Base-by-base conservation (phyloP, 2,329 filamentous ascomycete species). In the Colletotrichum sp. region DNA sequence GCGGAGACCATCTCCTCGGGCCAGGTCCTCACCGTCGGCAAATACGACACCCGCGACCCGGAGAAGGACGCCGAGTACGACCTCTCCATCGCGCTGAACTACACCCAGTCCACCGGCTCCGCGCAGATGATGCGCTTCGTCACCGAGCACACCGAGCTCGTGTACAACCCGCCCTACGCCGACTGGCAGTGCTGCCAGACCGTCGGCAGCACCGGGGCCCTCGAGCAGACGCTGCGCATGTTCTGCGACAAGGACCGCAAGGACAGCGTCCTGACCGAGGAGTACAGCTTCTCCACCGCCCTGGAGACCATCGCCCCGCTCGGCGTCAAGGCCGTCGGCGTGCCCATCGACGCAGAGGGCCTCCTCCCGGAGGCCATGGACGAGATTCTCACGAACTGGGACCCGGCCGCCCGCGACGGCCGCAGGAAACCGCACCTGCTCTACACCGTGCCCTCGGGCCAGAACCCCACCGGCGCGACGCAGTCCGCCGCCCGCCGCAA, bases 141-240 rank as follows among this genome's bases (percentile, higher is more conserved):
- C 67, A 98, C 96, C 0, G 97, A 99, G 87, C 97, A 99, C 85
- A 98, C 96, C 0, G 96, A 99, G 86, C 92, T 99, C 72, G 92
- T 98, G 18, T 95, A 95, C 84, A 90, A 92, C 77, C 96, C 96
- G 18, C 95, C 95, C 0, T 99, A 99, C 83, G 90, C 93, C 21
- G 96, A 99, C 86, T 99, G 97, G 97, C 90, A 92, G 78, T 95
- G 95, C 80, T 93, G 93, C 71, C 89, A 98, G 87, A 96, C 93
- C 4, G 91, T 96, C 55, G 97, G 96, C 69, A 97, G 93, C 85
- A 99, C 97, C 1, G 95, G 92, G 28, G 93, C 95, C 0, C 90
- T 98, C 79, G 97, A 99, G 81, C 94, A 96, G 85, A 90, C 94
- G 3, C 87, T 98, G 60, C 92, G 97, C 69, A 94, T 98, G 90